Evolutionary conservation across 108 stramenopile species (phyloP).

Genomic region (Nitzschia sp.): DNA sequence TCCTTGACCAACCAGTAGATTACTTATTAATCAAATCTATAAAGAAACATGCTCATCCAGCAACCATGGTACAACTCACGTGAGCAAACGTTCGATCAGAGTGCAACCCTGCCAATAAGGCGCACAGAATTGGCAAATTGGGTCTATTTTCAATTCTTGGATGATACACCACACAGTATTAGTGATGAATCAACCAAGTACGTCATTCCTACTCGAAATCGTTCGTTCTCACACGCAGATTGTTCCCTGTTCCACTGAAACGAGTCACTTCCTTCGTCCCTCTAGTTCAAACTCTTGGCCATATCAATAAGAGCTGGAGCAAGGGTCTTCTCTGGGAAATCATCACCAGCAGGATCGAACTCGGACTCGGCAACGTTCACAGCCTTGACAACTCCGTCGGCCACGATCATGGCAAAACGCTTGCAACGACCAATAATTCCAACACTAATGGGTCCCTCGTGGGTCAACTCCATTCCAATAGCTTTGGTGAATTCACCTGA

Average conservation of each 20-base stretch:
- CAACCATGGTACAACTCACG: no score
- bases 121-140: conserved; percentile 18
- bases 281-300: conserved; percentile 22
- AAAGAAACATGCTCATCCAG: no score
- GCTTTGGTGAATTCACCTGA: conserved; percentile 58
- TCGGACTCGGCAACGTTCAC: conserved; percentile 58
- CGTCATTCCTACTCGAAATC: conserved; percentile 34
- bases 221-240: neutral
- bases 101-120: conserved; percentile 12
- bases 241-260: neutral
- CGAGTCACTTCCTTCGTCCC: neutral
- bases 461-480: conserved; percentile 64
- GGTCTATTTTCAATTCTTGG: conserved; percentile 17
- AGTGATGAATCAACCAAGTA: neutral
- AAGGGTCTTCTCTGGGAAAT: conserved; percentile 42
- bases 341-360: conserved; percentile 69
- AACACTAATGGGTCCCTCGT: conserved; percentile 47
- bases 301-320: conserved; percentile 51
- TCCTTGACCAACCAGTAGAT: no score
- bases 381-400: conserved; percentile 58
- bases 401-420: conserved; percentile 66
- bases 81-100: no score
- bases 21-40: no score
- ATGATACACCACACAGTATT: neutral
- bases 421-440: conserved; percentile 73